Evolutionary conservation across 441 rosid genomes (phyloP), one percentile per base, ranked within the genome.

Genomic region (Daphne laureola): DNA sequence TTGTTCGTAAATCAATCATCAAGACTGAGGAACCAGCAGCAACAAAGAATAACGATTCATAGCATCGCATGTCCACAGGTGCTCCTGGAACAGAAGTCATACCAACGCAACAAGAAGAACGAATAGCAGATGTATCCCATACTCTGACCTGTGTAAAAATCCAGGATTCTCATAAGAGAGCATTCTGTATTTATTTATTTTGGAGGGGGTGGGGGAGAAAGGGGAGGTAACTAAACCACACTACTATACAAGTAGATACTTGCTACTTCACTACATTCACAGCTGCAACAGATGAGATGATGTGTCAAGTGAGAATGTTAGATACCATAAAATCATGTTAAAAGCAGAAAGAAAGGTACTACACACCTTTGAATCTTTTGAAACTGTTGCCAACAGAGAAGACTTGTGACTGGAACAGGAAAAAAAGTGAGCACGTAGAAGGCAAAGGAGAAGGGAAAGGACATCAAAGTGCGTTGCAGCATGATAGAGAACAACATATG

Each of bases 81-180:
- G 68, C n/a, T 36, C 83, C 83, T 43, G 68, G 61, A 43, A 82
- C 73, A 57, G 75, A 66, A 52, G 81, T 60, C 83, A 69, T 82
- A 65, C 89, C 93, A 56, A 78, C 83, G 58, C 87, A 85, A 74
- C 83, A 74, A 40, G 89, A 76, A 21, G 85, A 85, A 41, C 79
- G 79, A 46, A 55, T 65, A 49, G 78, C 57, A 40, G 93, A 73
- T 8, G 76, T 68, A 73, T 85, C 87, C 93, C 93, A 85, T 54
- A 85, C 78, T 70, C 79, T 78, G 53, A 80, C 84, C 93, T 85
- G 53, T 40, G 11, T 7, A 9, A 31, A 31, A 5, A 31, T 31
- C 38, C 38, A 31, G 38, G 8, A 31, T 31, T 31, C 38, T 31
- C 2, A 31, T 7, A 31, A 31, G 38, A 31, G 38, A 50, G 4